Base-by-base conservation (phyloP, 2,329 filamentous ascomycete species). In the Trichoderma simmonsii region DNA sequence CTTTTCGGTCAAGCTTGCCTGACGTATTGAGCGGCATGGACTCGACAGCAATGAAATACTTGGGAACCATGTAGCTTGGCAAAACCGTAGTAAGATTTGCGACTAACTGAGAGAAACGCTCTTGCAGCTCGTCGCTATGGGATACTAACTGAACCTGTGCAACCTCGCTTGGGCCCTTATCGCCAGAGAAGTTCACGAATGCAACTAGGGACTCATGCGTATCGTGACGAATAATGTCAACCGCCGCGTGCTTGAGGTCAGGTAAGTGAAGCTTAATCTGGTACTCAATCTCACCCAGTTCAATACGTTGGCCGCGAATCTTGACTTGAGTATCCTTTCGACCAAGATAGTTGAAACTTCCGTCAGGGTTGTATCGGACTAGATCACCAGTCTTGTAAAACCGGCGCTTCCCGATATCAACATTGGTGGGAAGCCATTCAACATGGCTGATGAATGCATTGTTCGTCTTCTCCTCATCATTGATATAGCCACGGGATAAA, bases 261-360 rank as follows among this genome's bases (percentile, higher is more conserved):
- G n/a, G 5, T 28, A 30, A 18, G 5, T 39, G 43, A 39, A 34
- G 18, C 57, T 67, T 73, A 32, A 74, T 59, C 5, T 75, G 59
- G 9, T 71, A 60, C 26, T 77, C 76, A 21, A 77, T 72, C 36
- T 76, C 75, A 11, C 61, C 73, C 8, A 86, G 80, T 78, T 86
- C 89, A 59, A 87, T 81, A 70, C 86, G 78, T 71, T 84, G 88
- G 24, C 89, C 89, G 24, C 84, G 82, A 11, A 89, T 77, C 77
- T 90, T 89, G 59, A 89, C 83, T 76, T 89, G 87, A 0, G 82
- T 83, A 73, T 89, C 87, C 74, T 86, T 87, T 24, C 87, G 81
- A 54, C 86, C 86, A 57, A 86, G 75, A 64, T 83, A 85, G 0
- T 81, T 73, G 5, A 86, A 75, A 21, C 76, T 75, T 2, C 82